Percentiles rank a stretch among this genome's conserved stretches.
Conservation (phyloP, 768 basidiomycete species). For the Kwoniella newhampshirensis region DNA sequence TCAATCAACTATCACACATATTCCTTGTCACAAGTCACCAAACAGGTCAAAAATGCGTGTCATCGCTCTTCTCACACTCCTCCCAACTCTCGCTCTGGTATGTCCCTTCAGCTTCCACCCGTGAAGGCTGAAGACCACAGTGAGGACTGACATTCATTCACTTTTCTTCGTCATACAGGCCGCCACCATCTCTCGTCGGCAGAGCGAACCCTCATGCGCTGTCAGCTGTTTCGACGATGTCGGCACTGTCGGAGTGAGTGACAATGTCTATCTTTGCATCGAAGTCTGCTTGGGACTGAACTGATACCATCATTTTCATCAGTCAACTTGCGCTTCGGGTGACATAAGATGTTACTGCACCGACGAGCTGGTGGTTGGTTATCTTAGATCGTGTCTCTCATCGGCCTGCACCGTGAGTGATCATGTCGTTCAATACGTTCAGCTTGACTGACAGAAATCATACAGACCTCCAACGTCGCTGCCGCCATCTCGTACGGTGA, state of each 20-base stretch:
- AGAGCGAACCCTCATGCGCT: conserved; percentile 10
- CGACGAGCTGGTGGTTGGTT: conserved; percentile 13
- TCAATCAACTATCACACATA: no score
- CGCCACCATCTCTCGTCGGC: background rate
- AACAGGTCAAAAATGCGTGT: no score
- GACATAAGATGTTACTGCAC: conserved; percentile 26
- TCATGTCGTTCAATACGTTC: background rate
- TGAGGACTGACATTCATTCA: background rate
- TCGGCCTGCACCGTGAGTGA: conserved; percentile 19
- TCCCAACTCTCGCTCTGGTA: no score
- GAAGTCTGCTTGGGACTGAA: no score
- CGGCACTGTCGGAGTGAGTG: conserved; percentile 12
- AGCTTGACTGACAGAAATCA: background rate
- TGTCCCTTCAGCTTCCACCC: background rate
- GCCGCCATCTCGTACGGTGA: conserved; percentile 19
- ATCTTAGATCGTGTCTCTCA: conserved; percentile 23
- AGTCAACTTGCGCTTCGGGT: conserved; percentile 11
- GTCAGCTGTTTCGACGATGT: conserved; percentile 15
- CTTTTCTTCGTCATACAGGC: background rate
- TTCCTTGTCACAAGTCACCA: no score
- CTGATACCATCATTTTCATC: background rate
- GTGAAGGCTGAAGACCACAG: no score
- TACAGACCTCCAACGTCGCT: conserved; percentile 15
- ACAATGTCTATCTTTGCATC: background rate
- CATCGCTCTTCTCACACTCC: no score